Conservation (phyloP, 805 yeast species). For the Saturnispora galanensis region DNA sequence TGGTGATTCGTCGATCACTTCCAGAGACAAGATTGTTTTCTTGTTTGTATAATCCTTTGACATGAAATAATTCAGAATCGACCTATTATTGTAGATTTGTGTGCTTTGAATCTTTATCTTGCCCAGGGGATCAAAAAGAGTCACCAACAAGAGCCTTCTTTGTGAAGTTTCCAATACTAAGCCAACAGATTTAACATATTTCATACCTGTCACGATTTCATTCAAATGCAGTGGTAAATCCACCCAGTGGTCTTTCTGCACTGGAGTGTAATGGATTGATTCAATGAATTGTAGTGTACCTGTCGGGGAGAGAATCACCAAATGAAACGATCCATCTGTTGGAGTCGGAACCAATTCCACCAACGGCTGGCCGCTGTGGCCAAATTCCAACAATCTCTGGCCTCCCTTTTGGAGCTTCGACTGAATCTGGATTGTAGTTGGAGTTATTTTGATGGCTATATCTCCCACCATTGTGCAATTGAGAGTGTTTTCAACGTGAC, state of each 20-base stretch:
- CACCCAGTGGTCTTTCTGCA: constrained; percentile 27
- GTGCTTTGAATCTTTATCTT: constrained; percentile 32
- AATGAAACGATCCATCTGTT: constrained; percentile 52
- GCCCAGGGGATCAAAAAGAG: constrained; percentile 60
- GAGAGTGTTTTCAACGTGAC: too few relatives aligned
- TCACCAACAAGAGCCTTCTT: constrained; percentile 53
- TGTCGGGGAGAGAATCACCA: constrained; percentile 52
- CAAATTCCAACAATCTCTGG: not conserved
- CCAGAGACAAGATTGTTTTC: constrained; percentile 49
- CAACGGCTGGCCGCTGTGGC: constrained; percentile 28
- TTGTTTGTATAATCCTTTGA: constrained; percentile 17
- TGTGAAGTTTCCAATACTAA: constrained; percentile 58
- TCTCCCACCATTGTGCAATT: too few relatives aligned
- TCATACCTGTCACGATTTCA: constrained; percentile 50
- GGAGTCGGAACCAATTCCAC: constrained; percentile 54
- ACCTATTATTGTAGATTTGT: constrained; percentile 16
- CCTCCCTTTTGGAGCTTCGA: constrained; percentile 14
- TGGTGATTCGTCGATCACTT: constrained; percentile 33
- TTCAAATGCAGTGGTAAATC: constrained; percentile 34
- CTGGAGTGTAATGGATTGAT: constrained; percentile 58
- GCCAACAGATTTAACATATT: constrained; percentile 67
- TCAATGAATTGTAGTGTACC: constrained; percentile 66
- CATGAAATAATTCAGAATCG: constrained; percentile 10
- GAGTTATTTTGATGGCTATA: too few relatives aligned
- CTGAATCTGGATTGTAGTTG: not conserved